phyloP scores from a whole-genome alignment of 805 yeast genomes.

The Myxozyma vanderwaltii region DNA sequence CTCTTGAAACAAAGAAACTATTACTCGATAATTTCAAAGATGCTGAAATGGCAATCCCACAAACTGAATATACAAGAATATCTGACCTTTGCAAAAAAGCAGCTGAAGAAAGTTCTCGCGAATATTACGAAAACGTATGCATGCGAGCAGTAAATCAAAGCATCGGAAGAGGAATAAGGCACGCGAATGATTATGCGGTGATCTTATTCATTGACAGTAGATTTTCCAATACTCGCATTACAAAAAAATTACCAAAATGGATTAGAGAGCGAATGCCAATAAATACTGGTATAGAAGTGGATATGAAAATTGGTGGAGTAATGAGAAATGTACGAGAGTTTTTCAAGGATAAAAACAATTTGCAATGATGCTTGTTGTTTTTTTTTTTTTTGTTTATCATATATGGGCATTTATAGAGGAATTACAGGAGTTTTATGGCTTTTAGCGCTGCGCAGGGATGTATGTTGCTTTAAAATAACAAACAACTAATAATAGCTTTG shows the following conservation, averaged over 20 bases:
- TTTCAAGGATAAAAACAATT: constrained; percentile 5
- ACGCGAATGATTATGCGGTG: constrained; percentile 74
- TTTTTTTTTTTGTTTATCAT: no score
- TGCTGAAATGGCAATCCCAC: background rate
- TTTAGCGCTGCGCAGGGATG: no score
- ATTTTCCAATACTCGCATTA: constrained; percentile 52
- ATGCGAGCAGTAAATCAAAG: constrained; percentile 92
- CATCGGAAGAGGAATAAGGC: constrained; percentile 89
- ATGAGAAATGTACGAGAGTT: constrained; percentile 14
- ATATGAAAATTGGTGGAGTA: background rate
- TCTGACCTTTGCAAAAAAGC: constrained; percentile 40
- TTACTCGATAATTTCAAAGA: background rate
- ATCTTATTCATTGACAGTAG: constrained; percentile 73
- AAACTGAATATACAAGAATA: constrained; percentile 38
- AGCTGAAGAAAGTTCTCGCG: constrained; percentile 54
- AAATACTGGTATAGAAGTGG: background rate
- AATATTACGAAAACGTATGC: constrained; percentile 78
- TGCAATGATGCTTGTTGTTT: no score
- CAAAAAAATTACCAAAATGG: constrained; percentile 72
- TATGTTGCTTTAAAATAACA: no score
- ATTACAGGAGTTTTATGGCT: constrained; percentile 12
- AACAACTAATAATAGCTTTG: no score
- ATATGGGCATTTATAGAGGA: background rate
- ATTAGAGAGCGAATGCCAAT: constrained; percentile 49
- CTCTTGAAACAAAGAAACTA: background rate